Conservation (phyloP, 2,329 filamentous ascomycete genomes). For the Didymella exigua region DNA sequence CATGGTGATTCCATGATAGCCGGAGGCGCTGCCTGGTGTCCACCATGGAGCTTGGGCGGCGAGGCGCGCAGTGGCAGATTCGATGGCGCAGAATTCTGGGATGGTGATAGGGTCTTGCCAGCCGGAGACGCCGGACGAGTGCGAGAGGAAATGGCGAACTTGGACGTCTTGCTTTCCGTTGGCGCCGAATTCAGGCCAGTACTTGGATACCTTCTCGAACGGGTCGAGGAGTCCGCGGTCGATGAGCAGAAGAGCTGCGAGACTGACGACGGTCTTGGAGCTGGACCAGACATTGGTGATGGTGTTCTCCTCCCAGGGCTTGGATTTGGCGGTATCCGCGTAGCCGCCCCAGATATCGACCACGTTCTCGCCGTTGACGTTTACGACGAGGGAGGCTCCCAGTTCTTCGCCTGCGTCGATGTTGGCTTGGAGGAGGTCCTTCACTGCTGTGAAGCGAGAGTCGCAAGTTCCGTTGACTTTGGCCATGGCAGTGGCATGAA, state of each 20-base stretch:
- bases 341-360: slow-evolving; percentile 29
- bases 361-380: slow-evolving; percentile 24
- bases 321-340: slow-evolving; percentile 13
- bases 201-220: slow-evolving; percentile 22
- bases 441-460: slow-evolving; percentile 19
- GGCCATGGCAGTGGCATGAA: slow-evolving; percentile 6
- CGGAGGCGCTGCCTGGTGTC: slow-evolving; percentile 23
- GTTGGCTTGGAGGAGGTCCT: slow-evolving; percentile 16
- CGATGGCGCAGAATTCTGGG: slow-evolving; percentile 14
- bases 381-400: slow-evolving; percentile 25
- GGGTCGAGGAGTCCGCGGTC: slow-evolving; percentile 22
- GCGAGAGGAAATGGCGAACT: slow-evolving; percentile 23
- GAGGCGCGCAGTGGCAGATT: slow-evolving; percentile 15
- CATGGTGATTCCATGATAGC: slow-evolving; percentile 24
- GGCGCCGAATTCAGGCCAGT: slow-evolving; percentile 30
- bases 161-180: slow-evolving; percentile 24
- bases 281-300: slow-evolving; percentile 27
- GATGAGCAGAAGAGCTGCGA: slow-evolving; percentile 22
- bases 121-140: slow-evolving; percentile 23
- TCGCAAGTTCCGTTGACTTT: slow-evolving; percentile 23
- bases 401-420: slow-evolving; percentile 21
- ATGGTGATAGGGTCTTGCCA: slow-evolving; percentile 14
- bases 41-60: slow-evolving; percentile 23
- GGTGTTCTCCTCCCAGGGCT: slow-evolving; percentile 23
- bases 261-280: slow-evolving; percentile 21